Evolutionary conservation across 2,329 filamentous ascomycete species (phyloP), one percentile per base, ranked within the genome.

Genomic region (Penicillium sp.): DNA sequence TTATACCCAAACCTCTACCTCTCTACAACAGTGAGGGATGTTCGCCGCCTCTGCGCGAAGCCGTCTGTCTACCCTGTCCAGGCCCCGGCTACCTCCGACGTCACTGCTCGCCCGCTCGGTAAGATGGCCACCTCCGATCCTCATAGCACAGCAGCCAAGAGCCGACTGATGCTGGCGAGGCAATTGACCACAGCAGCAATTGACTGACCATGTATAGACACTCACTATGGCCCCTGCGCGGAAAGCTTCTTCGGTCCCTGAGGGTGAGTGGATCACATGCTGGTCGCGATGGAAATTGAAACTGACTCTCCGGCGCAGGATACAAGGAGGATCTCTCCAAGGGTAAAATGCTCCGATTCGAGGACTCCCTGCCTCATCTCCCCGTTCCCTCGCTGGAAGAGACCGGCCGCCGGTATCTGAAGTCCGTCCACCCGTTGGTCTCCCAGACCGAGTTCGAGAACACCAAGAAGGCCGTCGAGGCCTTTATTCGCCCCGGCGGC

Each of bases 401-500:
- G 65, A 85, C 81, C 31, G 74, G 77, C 50, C 75, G 77, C 59
- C 77, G 78, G 51, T 85, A 85, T 70, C 74, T 85, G 51, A 83
- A 83, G 66, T 84, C 81, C 47, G 77, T 85, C 14, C 81, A 82
- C 67, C 78, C 81, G 40, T 72, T 85, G 24, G 75, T 84, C 45
- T 79, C 73, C 56, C 68, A 77, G 56, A 64, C 71, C 53, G 81
- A 85, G 64, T 84, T 73, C 63, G 72, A 80, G 55, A 69, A 71
- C 51, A 84, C 80, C 44, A 85, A 87, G 67, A 86, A 86, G 64
- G 90, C 88, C 26, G 89, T 98, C 28, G 78, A 87, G 51, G 88
- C 90, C 6, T 97, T 98, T 70, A 75, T 95, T 58, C 84, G 84
- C 58, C 88, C 91, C n/a, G 89, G 88, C 47, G 88, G 89, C 31